Evolutionary conservation across 306 rosid species (phyloP).

Genomic region (Pachyrhizus erosus): DNA sequence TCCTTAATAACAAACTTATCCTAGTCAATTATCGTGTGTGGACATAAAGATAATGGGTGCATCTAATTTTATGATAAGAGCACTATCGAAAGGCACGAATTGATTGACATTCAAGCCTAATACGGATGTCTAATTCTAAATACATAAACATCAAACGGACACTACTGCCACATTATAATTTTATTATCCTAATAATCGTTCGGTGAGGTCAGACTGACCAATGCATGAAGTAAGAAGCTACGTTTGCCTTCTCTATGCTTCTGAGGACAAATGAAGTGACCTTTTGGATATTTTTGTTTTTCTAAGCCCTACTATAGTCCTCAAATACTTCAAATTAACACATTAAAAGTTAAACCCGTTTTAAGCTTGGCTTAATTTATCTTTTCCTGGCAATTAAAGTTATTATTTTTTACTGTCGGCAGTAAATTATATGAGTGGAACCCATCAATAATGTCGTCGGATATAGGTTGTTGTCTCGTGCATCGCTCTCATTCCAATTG

Average conservation of each 20-base stretch:
- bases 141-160: neutral
- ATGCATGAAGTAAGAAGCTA: constrained; percentile 43
- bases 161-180: neutral
- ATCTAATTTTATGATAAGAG: constrained; percentile 13
- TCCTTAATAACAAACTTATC: neutral
- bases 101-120: neutral
- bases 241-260: neutral
- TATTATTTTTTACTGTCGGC: neutral
- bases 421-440: neutral
- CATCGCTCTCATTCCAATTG: neutral
- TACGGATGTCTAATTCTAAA: neutral
- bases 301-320: neutral
- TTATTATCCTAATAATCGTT: neutral
- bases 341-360: neutral
- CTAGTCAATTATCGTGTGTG: neutral
- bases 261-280: neutral
- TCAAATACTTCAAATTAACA: neutral
- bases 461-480: constrained; percentile 1
- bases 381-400: neutral
- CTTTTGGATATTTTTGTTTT: neutral
- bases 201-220: constrained; percentile 35
- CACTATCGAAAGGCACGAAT: neutral
- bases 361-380: neutral
- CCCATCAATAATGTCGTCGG: constrained; percentile 20
- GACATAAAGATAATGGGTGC: neutral